Conservation (phyloP, 345 rosid species). For the Schrenkiella parvula region DNA sequence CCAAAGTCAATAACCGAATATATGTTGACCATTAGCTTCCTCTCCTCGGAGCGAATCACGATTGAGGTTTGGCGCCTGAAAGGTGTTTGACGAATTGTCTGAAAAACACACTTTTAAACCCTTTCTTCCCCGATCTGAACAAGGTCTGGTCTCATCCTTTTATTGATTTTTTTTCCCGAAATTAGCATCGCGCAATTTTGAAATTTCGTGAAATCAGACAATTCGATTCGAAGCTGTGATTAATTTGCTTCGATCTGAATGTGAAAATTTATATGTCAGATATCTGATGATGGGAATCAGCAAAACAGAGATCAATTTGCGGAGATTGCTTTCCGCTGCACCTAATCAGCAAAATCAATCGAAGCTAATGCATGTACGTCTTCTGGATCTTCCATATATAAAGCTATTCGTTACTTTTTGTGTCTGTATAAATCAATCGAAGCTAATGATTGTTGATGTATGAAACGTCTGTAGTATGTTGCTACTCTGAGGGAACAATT, state of each 20-base stretch:
- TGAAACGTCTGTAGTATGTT: slow-evolving; percentile 57
- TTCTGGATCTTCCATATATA: background rate
- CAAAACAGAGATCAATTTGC: slow-evolving; percentile 70
- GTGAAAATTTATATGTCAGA: background rate
- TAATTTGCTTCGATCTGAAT: background rate
- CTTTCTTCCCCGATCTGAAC: background rate
- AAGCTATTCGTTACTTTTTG: no score
- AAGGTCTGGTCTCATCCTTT: background rate
- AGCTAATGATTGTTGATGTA: background rate
- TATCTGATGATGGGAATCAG: slow-evolving; percentile 53
- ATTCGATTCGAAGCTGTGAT: background rate
- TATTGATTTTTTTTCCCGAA: background rate
- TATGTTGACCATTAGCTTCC: background rate
- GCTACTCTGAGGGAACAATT: slow-evolving; percentile 74
- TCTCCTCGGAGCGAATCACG: background rate
- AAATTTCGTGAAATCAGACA: background rate
- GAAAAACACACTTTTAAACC: background rate
- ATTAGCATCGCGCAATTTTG: background rate
- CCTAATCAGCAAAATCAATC: slow-evolving; percentile 74
- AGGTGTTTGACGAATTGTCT: background rate
- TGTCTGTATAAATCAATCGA: background rate
- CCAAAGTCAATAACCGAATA: background rate
- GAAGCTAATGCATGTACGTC: slow-evolving; percentile 67
- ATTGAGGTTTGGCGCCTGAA: background rate
- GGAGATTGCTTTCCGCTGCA: slow-evolving; percentile 70